Percentiles rank a stretch among this genome's conserved stretches.
These are phyloP conservation scores for Periconia macrospinosa DNA, from an alignment of 2,329 filamentous ascomycete genomes.

Conservation along the genomic window DNA sequence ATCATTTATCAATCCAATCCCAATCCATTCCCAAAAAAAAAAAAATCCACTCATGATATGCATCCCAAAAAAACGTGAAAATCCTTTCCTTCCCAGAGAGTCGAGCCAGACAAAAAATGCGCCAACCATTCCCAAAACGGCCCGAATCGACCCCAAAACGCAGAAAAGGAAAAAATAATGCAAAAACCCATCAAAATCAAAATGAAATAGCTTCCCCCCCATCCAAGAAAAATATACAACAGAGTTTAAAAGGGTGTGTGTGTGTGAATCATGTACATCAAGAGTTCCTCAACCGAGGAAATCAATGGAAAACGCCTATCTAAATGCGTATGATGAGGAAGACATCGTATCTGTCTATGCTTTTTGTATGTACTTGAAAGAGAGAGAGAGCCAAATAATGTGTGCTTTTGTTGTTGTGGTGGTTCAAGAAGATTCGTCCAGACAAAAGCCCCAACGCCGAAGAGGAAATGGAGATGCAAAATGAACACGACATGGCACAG, in stretches of 20 bases:
- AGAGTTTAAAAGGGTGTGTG: slow-evolving; percentile 22
- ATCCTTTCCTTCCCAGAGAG: too few relatives aligned
- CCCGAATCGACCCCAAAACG: slow-evolving; percentile 7
- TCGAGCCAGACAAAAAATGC: too few relatives aligned
- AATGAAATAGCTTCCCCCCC: slow-evolving; percentile 38
- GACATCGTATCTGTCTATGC: slow-evolving; percentile 4
- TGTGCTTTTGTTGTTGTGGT: slow-evolving; percentile 1
- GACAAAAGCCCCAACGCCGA: neutral
- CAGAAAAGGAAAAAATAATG: slow-evolving; percentile 15
- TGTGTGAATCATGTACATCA: slow-evolving; percentile 1
- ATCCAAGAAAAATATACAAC: slow-evolving; percentile 13
- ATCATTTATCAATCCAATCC: too few relatives aligned
- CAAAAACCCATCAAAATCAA: slow-evolving; percentile 23
- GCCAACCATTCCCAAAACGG: slow-evolving; percentile 13
- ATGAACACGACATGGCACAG: too few relatives aligned
- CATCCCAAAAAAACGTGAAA: too few relatives aligned
- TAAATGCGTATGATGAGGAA: slow-evolving; percentile 18
- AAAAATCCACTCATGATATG: too few relatives aligned
- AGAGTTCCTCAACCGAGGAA: neutral
- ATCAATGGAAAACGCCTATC: slow-evolving; percentile 16
- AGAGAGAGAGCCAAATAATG: neutral
- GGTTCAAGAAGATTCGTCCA: neutral
- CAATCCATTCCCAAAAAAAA: too few relatives aligned
- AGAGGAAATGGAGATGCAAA: neutral
- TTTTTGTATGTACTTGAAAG: slow-evolving; percentile 6